phyloP scores from a whole-genome alignment of 768 basidiomycete species.

The Podaxis sp. region DNA sequence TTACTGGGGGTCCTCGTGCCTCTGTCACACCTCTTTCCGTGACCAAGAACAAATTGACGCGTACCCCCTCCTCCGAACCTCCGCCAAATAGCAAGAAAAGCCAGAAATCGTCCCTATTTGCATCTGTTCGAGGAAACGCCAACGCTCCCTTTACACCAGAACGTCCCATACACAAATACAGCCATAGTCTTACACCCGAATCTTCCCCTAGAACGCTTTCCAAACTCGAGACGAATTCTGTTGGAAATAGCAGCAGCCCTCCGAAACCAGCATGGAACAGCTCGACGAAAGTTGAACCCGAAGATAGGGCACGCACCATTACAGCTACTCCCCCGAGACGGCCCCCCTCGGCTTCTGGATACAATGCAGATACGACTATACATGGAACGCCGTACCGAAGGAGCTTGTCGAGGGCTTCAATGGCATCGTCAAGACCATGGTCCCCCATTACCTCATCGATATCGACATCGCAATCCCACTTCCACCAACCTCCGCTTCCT shows the following conservation, averaged over 20 bases:
- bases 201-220: constrained; percentile 51
- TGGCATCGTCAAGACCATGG: constrained; percentile 78
- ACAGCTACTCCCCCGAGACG: constrained; percentile 50
- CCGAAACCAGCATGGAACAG: constrained; percentile 69
- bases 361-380: constrained; percentile 38
- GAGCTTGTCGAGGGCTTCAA: constrained; percentile 69
- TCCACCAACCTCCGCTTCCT: constrained; percentile 18
- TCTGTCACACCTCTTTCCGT: constrained; percentile 30
- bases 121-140: constrained; percentile 34
- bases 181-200: constrained; percentile 67
- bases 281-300: constrained; percentile 68
- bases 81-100: constrained; percentile 37
- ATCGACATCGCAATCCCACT: constrained; percentile 60
- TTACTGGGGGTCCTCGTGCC: constrained; percentile 43
- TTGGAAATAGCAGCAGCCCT: constrained; percentile 9
- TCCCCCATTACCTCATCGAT: constrained; percentile 70
- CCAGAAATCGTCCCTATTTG: constrained; percentile 62
- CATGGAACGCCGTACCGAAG: constrained; percentile 48
- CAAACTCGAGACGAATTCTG: constrained; percentile 14
- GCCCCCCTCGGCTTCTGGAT: constrained; percentile 41
- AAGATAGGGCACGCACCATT: constrained; percentile 40
- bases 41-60: constrained; percentile 40
- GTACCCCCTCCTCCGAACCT: constrained; percentile 54
- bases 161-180: constrained; percentile 61
- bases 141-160: constrained; percentile 47